Evolutionary conservation across 2,329 filamentous ascomycete species (phyloP).

Genomic region (Trichoderma sp.): DNA sequence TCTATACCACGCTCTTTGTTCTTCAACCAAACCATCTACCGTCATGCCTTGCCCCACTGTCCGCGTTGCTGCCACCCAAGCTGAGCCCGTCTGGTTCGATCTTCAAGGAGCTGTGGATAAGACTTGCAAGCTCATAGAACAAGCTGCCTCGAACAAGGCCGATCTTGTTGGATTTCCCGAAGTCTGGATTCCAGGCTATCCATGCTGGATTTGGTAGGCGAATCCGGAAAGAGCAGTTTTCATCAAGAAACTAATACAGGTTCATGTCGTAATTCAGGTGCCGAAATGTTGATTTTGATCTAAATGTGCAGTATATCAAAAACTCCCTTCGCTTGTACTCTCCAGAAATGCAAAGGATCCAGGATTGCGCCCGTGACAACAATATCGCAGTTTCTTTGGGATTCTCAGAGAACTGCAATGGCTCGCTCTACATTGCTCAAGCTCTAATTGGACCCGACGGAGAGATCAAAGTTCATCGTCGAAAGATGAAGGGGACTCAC

Average conservation of each 20-base stretch:
- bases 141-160: conserved; percentile 13
- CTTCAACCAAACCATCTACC: background rate
- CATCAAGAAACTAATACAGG: background rate
- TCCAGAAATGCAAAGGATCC: conserved; percentile 10
- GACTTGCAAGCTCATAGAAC: conserved; percentile 8
- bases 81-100: conserved; percentile 11
- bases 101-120: conserved; percentile 15
- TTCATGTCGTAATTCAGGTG: background rate
- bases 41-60: conserved; percentile 5
- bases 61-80: conserved; percentile 12
- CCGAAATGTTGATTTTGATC: conserved; percentile 7
- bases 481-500: conserved; percentile 22
- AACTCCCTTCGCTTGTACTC: conserved; percentile 19
- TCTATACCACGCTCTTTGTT: background rate
- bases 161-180: conserved; percentile 14
- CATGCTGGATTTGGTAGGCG: conserved; percentile 21
- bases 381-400: conserved; percentile 10
- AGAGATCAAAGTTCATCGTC: conserved; percentile 13
- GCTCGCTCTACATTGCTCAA: conserved; percentile 11
- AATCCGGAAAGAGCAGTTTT: background rate
- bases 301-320: conserved; percentile 20
- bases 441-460: conserved; percentile 14
- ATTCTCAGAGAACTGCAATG: conserved; percentile 20
- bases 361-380: conserved; percentile 10
- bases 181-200: conserved; percentile 18